These are phyloP conservation scores for Hemisphaericaspora lyxosophila DNA, from an alignment of 1,139 yeast genomes.

Conservation along the genomic window DNA sequence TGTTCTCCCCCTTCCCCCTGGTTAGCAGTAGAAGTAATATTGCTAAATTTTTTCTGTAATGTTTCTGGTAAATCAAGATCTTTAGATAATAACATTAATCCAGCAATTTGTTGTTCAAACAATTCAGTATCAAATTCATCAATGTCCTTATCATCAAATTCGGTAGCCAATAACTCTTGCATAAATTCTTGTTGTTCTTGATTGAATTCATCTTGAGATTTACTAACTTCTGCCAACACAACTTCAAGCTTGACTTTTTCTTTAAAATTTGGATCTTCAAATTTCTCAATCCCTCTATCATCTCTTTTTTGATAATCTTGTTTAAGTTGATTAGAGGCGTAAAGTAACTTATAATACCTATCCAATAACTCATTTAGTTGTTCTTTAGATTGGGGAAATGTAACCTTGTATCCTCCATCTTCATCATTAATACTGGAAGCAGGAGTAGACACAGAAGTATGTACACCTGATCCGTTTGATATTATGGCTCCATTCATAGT, in stretches of 20 bases:
- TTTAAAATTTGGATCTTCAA: constrained; percentile 20
- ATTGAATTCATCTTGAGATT: constrained; percentile 26
- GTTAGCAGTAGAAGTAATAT: constrained; percentile 3
- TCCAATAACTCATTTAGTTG: constrained; percentile 33
- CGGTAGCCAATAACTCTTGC: constrained; percentile 15
- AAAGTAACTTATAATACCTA: constrained; percentile 26
- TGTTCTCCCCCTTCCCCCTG: constrained; percentile 4
- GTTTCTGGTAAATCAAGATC: constrained; percentile 73
- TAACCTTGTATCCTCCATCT: constrained; percentile 5
- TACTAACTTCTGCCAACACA: constrained; percentile 31
- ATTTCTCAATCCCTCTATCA: constrained; percentile 11
- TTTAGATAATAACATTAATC: constrained; percentile 72
- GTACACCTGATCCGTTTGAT: constrained; percentile 1
- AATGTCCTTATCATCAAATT: constrained; percentile 9
- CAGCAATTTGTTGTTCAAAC: constrained; percentile 67
- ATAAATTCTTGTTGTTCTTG: constrained; percentile 26
- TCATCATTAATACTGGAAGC: not conserved
- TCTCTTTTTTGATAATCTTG: constrained; percentile 14
- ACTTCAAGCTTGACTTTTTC: constrained; percentile 32
- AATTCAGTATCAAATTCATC: constrained; percentile 45
- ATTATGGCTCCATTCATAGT: constrained; percentile 3
- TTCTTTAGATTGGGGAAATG: constrained; percentile 30
- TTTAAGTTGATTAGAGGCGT: constrained; percentile 11
- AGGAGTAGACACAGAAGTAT: not conserved
- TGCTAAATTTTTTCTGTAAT: constrained; percentile 24